These are phyloP conservation scores for Wallacemonas sp. DNA, from an alignment of 208 protist genomes.

Conservation along the genomic window DNA sequence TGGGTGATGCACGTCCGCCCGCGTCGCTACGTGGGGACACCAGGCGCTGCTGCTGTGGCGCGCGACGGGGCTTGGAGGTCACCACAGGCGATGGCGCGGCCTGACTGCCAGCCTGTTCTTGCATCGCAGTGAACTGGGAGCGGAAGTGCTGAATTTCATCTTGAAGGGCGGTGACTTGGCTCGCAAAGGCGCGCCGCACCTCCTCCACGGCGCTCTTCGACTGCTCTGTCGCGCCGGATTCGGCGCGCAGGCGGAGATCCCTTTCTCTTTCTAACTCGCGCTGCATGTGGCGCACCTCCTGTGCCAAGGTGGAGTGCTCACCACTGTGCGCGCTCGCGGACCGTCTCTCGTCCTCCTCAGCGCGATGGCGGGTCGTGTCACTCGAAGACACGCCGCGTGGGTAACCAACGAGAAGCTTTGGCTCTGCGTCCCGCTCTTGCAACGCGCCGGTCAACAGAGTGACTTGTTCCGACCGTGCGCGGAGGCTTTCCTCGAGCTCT, in stretches of 20 bases:
- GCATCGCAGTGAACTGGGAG: neutral
- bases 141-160: conserved; percentile 16
- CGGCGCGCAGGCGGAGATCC: conserved; percentile 12
- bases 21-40: neutral
- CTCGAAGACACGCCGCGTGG: no score
- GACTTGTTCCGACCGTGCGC: conserved; percentile 24
- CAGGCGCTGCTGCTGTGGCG: neutral
- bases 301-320: no score
- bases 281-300: conserved; percentile 14
- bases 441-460: conserved; percentile 8
- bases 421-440: conserved; percentile 16
- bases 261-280: neutral
- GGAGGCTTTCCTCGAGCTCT: conserved; percentile 42
- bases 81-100: no score
- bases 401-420: neutral
- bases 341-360: no score
- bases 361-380: no score
- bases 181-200: conserved; percentile 23
- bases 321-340: no score
- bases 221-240: neutral
- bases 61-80: no score
- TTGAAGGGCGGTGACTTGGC: conserved; percentile 19
- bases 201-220: conserved; percentile 13
- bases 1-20: neutral
- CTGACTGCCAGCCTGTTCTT: no score